Base-by-base conservation (phyloP, 2,329 filamentous ascomycete species). In the Aspergillus sp. region DNA sequence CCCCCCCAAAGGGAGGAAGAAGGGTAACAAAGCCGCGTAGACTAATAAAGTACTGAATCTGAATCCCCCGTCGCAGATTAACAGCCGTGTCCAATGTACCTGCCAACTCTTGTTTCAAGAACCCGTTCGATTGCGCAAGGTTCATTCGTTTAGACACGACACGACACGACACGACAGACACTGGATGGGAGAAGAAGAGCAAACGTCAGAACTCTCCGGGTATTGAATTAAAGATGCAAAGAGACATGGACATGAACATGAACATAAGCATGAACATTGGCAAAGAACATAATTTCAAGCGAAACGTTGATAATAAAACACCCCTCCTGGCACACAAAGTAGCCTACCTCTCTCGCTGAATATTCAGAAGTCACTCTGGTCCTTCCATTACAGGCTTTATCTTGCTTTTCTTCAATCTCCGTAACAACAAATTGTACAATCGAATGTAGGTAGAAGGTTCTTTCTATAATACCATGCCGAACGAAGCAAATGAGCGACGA, bases 161-260 rank as follows among this genome's bases (percentile, higher is more conserved):
- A 60, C 41, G 33, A 53, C 37, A 43, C 15, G 40, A 56, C 24
- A 48, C 31, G 49, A 43, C 35, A 37, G 56, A 47, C 47, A 46
- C 50, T 48, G 43, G 50, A 53, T 56, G 53, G 48, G 41, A 60
- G 53, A 45, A 39, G 23, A 44, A 51, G 57, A 51, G 55, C 53
- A 51, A 61, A 52, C 53, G 55, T 59, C 55, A 58, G 60, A 63
- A 61, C 63, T 66, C 65, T 62, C 63, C 62, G 66, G 65, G 64
- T 69, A 68, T 68, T 67, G 59, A 59, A 54, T 47, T 33, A 23
- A 47, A 63, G 61, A 66, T 61, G 62, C 55, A 61, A 61, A 50
- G 52, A 56, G 54, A 45, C 27, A 37, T 21, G n/a, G 35, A 19
- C 50, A 54, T 47, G 41, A 56, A 57, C 46, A 54, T n/a, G 55